Conservation (phyloP, 2,329 filamentous ascomycete species). For the Talaromyces rugulosus region DNA sequence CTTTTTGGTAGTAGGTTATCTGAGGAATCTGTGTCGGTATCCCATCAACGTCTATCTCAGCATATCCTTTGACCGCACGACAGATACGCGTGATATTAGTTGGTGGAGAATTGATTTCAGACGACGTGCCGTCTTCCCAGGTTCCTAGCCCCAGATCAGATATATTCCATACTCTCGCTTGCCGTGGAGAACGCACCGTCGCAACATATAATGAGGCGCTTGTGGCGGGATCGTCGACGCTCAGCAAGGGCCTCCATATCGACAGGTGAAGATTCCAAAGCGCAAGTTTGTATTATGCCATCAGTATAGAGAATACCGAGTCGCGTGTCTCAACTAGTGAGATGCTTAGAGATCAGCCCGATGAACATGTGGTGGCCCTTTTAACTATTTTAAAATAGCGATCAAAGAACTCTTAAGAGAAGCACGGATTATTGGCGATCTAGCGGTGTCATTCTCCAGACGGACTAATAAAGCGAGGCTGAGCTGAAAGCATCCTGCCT, state of each 20-base stretch:
- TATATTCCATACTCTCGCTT: neutral
- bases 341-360: neutral
- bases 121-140: slow-evolving; percentile 28
- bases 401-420: neutral
- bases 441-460: neutral
- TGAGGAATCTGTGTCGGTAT: slow-evolving; percentile 25
- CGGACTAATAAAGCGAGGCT: neutral
- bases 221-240: slow-evolving; percentile 11
- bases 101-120: slow-evolving; percentile 23
- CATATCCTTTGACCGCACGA: slow-evolving; percentile 30
- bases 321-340: neutral
- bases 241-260: slow-evolving; percentile 4
- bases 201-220: slow-evolving; percentile 33
- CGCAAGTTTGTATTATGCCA: neutral
- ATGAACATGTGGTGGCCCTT: neutral
- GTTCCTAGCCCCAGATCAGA: slow-evolving; percentile 17
- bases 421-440: neutral
- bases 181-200: slow-evolving; percentile 22
- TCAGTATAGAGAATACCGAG: neutral
- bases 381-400: neutral
- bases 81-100: slow-evolving; percentile 38
- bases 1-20: slow-evolving; percentile 40
- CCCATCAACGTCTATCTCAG: slow-evolving; percentile 23
- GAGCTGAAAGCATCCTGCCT: neutral
- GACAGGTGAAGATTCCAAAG: neutral